Evolutionary conservation across 2,329 filamentous ascomycete genomes (phyloP).

Genomic region (Diaporthe sp.): DNA sequence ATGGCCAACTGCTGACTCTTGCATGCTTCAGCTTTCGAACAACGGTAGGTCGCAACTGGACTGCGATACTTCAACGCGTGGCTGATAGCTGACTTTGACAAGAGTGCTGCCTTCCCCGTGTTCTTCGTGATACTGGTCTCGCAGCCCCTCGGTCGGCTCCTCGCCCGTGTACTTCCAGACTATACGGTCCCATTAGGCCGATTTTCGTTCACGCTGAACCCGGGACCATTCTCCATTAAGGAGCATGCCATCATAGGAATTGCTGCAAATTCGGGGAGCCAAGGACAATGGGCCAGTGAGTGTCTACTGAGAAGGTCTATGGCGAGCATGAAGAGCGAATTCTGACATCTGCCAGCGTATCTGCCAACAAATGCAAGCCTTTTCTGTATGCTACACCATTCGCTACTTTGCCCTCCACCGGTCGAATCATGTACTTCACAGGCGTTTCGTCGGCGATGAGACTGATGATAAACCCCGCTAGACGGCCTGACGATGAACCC

Average conservation of each 20-base stretch:
- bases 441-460: background rate
- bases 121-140: constrained; percentile 46
- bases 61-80: background rate
- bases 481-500: constrained; percentile 43
- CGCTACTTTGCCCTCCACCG: background rate
- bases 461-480: background rate
- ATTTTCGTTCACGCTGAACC: constrained; percentile 43
- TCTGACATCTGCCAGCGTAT: constrained; percentile 27
- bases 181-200: constrained; percentile 39
- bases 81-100: background rate
- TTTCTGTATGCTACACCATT: constrained; percentile 30
- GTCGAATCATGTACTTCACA: too few species aligned
- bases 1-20: background rate
- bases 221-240: constrained; percentile 43
- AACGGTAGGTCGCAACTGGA: background rate
- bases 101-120: constrained; percentile 42
- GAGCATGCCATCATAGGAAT: constrained; percentile 46
- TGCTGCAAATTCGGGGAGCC: constrained; percentile 44
- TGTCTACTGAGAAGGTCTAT: background rate
- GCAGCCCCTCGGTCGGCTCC: constrained; percentile 42
- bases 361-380: constrained; percentile 43
- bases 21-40: background rate
- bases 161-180: constrained; percentile 42
- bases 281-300: constrained; percentile 43
- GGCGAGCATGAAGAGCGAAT: background rate